A percentile compares a stretch with the other conserved stretches of the same genome.
Conservation (phyloP, 805 yeast species). For the Wickerhamiella allomyrinae region DNA sequence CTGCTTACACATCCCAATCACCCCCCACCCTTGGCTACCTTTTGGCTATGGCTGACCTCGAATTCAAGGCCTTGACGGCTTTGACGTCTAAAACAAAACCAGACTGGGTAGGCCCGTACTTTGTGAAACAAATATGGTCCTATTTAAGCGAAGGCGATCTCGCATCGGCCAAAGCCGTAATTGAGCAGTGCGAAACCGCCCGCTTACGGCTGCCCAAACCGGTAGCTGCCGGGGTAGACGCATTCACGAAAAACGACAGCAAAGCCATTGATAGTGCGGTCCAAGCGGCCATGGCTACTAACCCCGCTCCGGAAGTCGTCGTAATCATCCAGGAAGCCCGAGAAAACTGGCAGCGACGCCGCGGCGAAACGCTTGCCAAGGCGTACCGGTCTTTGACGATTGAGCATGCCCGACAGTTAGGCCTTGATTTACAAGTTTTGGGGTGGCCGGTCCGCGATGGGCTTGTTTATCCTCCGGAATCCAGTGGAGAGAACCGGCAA, state of each 20-base stretch:
- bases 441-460: neutral
- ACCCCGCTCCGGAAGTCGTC: neutral
- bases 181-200: neutral
- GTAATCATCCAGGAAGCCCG: neutral
- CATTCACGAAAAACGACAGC: neutral
- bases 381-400: neutral
- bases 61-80: neutral
- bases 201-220: neutral
- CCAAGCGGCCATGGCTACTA: neutral
- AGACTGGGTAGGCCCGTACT: neutral
- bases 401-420: neutral
- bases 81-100: neutral
- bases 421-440: neutral
- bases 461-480: neutral
- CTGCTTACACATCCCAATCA: too few species aligned
- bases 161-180: neutral
- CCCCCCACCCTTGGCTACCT: neutral
- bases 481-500: neutral
- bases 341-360: neutral
- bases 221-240: neutral
- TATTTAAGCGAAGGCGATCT: neutral
- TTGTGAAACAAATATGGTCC: neutral
- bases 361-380: neutral
- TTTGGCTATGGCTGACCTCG: neutral
- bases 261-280: neutral